These are phyloP conservation scores for Cytospora schulzeri DNA, from an alignment of 2,329 filamentous ascomycete genomes.

Conservation along the genomic window DNA sequence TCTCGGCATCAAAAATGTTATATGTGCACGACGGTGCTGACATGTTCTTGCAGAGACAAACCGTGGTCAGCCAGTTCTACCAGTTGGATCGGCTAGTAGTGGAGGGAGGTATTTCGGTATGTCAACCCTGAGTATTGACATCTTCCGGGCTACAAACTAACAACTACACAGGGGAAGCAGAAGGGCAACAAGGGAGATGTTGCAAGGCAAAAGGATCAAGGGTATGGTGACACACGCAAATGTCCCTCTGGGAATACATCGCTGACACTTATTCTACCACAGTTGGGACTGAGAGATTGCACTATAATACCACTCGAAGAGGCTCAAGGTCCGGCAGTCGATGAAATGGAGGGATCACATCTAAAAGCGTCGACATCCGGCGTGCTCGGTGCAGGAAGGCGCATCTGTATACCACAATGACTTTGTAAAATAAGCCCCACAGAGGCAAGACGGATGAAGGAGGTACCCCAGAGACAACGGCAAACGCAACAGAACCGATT, in stretches of 20 bases:
- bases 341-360: not conserved
- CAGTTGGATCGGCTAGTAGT: conserved; percentile 90
- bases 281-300: conserved; percentile 19
- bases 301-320: not conserved
- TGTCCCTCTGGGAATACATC: not conserved
- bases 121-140: conserved; percentile 34
- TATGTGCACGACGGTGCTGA: conserved; percentile 20
- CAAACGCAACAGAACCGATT: not conserved
- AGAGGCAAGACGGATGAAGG: conserved; percentile 7
- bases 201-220: conserved; percentile 75
- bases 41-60: conserved; percentile 73
- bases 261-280: not conserved
- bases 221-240: conserved; percentile 54
- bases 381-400: conserved; percentile 5
- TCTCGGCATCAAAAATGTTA: not conserved
- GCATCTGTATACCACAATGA: conserved; percentile 14
- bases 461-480: not conserved
- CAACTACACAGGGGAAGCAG: conserved; percentile 64
- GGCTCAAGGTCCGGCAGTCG: not conserved
- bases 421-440: conserved; percentile 18
- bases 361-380: not conserved
- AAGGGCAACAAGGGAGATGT: conserved; percentile 67
- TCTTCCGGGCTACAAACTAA: conserved; percentile 18
- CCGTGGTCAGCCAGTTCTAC: conserved; percentile 91
- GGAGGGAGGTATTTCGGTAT: conserved; percentile 79